phyloP scores from a whole-genome alignment of 371 early-diverging fungal species.

The Amoeboaphelidium protococcarum region DNA sequence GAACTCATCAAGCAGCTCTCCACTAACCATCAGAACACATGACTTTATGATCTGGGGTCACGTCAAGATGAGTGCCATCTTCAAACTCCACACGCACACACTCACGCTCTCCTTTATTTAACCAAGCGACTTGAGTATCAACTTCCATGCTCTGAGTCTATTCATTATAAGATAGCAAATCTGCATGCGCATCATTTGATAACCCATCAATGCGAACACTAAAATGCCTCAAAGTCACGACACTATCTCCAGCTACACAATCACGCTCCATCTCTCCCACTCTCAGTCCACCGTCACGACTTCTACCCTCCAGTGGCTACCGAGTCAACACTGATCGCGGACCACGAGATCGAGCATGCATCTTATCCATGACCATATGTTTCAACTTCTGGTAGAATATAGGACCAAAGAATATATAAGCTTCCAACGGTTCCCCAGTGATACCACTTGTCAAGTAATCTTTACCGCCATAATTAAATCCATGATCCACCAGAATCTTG shows the following conservation, averaged over 20 bases:
- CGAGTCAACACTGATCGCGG: conserved; percentile 82
- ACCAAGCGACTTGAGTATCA: conserved; percentile 12
- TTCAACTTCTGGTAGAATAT: conserved; percentile 96
- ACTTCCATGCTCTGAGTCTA: too few relatives aligned
- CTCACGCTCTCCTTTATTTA: too few relatives aligned
- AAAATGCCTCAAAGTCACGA: not conserved
- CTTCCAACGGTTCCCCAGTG: conserved; percentile 75
- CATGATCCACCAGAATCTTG: conserved; percentile 65
- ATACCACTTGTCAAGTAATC: conserved; percentile 85
- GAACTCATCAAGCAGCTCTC: conserved; percentile 79
- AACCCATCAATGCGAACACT: too few relatives aligned
- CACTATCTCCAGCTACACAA: too few relatives aligned
- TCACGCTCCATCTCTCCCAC: conserved; percentile 98
- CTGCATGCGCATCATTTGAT: too few relatives aligned
- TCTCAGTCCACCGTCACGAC: conserved; percentile 90
- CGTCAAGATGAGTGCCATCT: too few relatives aligned
- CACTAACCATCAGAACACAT: conserved; percentile 85
- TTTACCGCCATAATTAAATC: conserved; percentile 97
- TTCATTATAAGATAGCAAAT: too few relatives aligned
- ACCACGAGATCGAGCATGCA: conserved; percentile 93
- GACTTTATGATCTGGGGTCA: conserved; percentile 82
- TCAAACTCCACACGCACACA: too few relatives aligned
- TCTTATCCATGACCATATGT: conserved; percentile 99
- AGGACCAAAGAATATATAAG: conserved; percentile 96
- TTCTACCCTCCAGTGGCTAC: conserved; percentile 97